A percentile compares a stretch with the other conserved stretches of the same genome.
phyloP scores from a whole-genome alignment of 306 rosid species.

The Lathyrus tuberosus region DNA sequence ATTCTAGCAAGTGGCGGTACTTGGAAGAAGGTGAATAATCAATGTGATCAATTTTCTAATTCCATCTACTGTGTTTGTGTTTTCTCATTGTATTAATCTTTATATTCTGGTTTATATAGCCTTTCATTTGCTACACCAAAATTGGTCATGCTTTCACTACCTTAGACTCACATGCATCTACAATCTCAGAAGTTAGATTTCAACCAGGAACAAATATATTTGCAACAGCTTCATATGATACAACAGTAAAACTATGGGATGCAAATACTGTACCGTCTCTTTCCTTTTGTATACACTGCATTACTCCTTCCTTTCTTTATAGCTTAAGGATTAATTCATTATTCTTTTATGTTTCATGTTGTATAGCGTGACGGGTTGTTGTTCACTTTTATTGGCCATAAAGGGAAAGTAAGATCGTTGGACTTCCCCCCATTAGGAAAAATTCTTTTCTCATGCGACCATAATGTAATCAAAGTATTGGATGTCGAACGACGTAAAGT shows the following conservation, averaged over 20 bases:
- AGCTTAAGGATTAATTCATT: neutral
- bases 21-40: too few relatives aligned
- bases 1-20: conserved; percentile 9
- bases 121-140: neutral
- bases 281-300: neutral
- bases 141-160: neutral
- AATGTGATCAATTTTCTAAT: neutral
- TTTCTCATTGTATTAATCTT: neutral
- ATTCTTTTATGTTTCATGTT: neutral
- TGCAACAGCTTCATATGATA: conserved; percentile 11
- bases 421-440: neutral
- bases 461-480: neutral
- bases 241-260: conserved; percentile 11
- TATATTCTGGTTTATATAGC: neutral
- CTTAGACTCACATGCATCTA: neutral
- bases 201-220: neutral
- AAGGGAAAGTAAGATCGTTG: neutral
- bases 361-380: neutral
- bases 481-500: neutral
- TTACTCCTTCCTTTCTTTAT: neutral
- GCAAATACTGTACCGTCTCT: neutral
- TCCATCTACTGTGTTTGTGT: too few relatives aligned
- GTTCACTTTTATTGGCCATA: neutral
- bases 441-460: neutral
- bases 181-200: conserved; percentile 15